Percentiles rank a stretch among this genome's conserved stretches.
Evolutionary conservation across 805 yeast species (phyloP).

Genomic region (Candida koratica): DNA sequence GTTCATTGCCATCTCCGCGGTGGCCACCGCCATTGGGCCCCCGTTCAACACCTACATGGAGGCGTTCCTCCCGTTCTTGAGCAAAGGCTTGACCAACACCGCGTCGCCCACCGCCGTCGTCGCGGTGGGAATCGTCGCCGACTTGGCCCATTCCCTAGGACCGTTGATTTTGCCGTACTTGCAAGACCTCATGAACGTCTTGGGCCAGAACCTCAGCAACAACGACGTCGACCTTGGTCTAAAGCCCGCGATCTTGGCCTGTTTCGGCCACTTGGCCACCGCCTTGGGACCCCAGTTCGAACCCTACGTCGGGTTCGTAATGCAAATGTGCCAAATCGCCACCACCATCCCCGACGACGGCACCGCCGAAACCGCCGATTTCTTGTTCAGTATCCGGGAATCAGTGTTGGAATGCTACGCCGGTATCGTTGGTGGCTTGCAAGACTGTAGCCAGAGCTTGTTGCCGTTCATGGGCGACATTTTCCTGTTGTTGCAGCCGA

Average conservation of each 20-base stretch:
- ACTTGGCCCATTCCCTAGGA: slow-evolving; percentile 86
- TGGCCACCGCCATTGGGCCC: slow-evolving; percentile 75
- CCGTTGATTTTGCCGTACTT: slow-evolving; percentile 67
- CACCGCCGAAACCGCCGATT: slow-evolving; percentile 73
- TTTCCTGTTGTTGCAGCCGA: slow-evolving; percentile 60
- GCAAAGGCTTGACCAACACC: slow-evolving; percentile 72
- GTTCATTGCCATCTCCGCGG: slow-evolving; percentile 84
- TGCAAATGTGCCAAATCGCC: slow-evolving; percentile 70
- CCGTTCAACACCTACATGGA: slow-evolving; percentile 73
- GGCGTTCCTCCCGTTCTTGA: slow-evolving; percentile 77
- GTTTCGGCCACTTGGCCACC: slow-evolving; percentile 94
- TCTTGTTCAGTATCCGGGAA: slow-evolving; percentile 67
- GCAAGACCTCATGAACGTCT: slow-evolving; percentile 74
- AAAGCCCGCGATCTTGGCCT: slow-evolving; percentile 82
- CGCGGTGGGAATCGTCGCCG: slow-evolving; percentile 94
- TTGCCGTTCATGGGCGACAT: slow-evolving; percentile 64
- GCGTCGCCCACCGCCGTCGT: slow-evolving; percentile 82
- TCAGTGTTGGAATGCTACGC: slow-evolving; percentile 94
- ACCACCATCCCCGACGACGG: slow-evolving; percentile 61
- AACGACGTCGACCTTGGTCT: slow-evolving; percentile 71
- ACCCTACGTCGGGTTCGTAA: slow-evolving; percentile 74
- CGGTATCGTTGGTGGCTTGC: slow-evolving; percentile 90
- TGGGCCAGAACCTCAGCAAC: slow-evolving; percentile 69
- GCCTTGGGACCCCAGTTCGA: slow-evolving; percentile 75
- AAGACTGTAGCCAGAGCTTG: slow-evolving; percentile 61